phyloP scores from a whole-genome alignment of 2,329 filamentous ascomycete species.

The Shiraia bambusicola region DNA sequence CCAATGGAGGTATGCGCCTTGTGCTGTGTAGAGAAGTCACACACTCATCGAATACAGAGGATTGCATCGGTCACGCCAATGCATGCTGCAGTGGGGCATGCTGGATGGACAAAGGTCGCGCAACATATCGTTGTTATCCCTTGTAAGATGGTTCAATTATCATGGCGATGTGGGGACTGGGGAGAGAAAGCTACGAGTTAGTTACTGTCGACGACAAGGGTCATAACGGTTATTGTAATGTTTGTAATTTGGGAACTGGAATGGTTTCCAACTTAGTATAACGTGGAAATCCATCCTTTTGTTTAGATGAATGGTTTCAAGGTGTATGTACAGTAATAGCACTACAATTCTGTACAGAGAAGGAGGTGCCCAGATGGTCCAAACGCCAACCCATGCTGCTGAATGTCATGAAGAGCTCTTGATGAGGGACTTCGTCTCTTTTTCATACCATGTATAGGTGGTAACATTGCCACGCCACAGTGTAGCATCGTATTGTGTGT shows the following conservation, averaged over 20 bases:
- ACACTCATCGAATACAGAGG: background rate
- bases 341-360: slow-evolving; percentile 11
- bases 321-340: slow-evolving; percentile 8
- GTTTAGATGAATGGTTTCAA: too few species aligned
- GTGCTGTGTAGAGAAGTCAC: background rate
- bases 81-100: slow-evolving; percentile 1
- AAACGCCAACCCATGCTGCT: slow-evolving; percentile 17
- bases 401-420: background rate
- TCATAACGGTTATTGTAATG: background rate
- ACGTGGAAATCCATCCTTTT: background rate
- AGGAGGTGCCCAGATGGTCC: slow-evolving; percentile 4
- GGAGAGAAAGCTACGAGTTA: background rate
- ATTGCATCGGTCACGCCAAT: background rate
- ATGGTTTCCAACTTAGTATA: background rate
- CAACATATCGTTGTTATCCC: slow-evolving; percentile 1
- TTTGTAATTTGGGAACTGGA: background rate
- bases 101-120: slow-evolving; percentile 5
- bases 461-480: too few species aligned
- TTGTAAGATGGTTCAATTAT: background rate
- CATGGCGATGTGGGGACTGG: background rate
- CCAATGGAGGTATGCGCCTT: background rate
- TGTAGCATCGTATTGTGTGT: too few species aligned
- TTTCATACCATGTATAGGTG: too few species aligned
- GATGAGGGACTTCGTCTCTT: background rate
- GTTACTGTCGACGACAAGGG: background rate